Conservation (phyloP, 1,284 basidiomycete species). For the Athelia sp. region DNA sequence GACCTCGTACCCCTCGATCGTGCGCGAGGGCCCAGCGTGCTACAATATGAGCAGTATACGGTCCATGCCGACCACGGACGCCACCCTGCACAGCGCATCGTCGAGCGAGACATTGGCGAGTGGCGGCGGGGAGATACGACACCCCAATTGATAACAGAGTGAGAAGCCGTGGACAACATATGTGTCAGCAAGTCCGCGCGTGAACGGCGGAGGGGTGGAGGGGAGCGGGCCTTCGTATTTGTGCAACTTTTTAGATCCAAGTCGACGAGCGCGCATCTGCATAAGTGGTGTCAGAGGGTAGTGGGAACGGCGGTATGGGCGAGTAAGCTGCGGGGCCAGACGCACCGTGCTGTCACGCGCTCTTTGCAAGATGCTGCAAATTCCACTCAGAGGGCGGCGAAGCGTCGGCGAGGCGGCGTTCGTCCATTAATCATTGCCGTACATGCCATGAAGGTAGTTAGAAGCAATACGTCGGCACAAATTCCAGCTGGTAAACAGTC, state of each 20-base stretch:
- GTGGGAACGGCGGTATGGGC: conserved; percentile 44
- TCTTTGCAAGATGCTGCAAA: background rate
- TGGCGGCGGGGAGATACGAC: conserved; percentile 54
- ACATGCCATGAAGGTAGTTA: no score
- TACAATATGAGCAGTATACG: conserved; percentile 80
- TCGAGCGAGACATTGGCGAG: conserved; percentile 31
- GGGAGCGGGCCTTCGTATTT: conserved; percentile 32
- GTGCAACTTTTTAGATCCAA: conserved; percentile 46
- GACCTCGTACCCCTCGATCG: conserved; percentile 78
- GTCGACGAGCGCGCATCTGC: conserved; percentile 60
- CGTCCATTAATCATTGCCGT: no score
- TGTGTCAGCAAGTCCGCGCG: conserved; percentile 6
- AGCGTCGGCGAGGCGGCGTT: background rate
- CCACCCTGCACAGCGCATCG: conserved; percentile 40
- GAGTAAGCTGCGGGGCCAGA: conserved; percentile 67
- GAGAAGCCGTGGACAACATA: conserved; percentile 28
- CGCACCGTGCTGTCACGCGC: background rate
- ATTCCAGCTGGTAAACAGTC: no score
- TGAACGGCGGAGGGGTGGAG: background rate
- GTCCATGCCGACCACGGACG: conserved; percentile 49
- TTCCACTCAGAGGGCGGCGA: background rate
- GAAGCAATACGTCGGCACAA: no score
- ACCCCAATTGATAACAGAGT: conserved; percentile 57
- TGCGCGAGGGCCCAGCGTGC: conserved; percentile 79
- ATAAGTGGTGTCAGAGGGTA: conserved; percentile 2